Conservation (phyloP, 169 alveolate species). For the Cryptosporidium ryanae region DNA sequence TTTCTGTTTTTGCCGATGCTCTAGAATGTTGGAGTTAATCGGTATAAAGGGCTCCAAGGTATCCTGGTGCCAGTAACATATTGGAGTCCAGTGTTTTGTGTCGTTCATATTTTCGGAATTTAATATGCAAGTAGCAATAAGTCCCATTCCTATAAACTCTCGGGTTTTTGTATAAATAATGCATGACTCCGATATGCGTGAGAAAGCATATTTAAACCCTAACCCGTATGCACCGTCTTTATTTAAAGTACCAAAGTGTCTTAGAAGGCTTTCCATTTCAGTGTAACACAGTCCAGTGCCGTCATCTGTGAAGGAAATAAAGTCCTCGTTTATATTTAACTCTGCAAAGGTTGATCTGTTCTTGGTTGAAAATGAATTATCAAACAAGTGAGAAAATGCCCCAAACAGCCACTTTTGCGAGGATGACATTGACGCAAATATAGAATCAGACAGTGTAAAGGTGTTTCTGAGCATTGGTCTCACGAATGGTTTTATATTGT, state of each 20-base stretch:
- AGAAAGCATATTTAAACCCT: conserved; percentile 90
- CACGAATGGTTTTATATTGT: conserved; percentile 6
- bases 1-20: conserved; percentile 45
- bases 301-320: conserved; percentile 83
- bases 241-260: conserved; percentile 81
- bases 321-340: neutral
- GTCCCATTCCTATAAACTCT: conserved; percentile 88
- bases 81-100: conserved; percentile 23
- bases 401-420: conserved; percentile 88
- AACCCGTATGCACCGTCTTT: conserved; percentile 80
- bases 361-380: conserved; percentile 81
- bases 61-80: conserved; percentile 56
- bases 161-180: conserved; percentile 89
- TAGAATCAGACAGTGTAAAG: conserved; percentile 9
- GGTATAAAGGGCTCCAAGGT: conserved; percentile 56
- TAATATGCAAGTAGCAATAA: conserved; percentile 78
- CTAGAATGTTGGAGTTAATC: conserved; percentile 9
- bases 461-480: conserved; percentile 32
- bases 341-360: conserved; percentile 6
- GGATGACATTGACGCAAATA: conserved; percentile 25
- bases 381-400: conserved; percentile 85
- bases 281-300: conserved; percentile 85
- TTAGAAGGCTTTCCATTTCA: conserved; percentile 82
- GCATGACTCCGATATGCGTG: conserved; percentile 87
- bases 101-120: conserved; percentile 21